These are phyloP conservation scores for Saccharomyces cerevisiae DNA, from an alignment of 805 yeast species.

Conservation along the genomic window DNA sequence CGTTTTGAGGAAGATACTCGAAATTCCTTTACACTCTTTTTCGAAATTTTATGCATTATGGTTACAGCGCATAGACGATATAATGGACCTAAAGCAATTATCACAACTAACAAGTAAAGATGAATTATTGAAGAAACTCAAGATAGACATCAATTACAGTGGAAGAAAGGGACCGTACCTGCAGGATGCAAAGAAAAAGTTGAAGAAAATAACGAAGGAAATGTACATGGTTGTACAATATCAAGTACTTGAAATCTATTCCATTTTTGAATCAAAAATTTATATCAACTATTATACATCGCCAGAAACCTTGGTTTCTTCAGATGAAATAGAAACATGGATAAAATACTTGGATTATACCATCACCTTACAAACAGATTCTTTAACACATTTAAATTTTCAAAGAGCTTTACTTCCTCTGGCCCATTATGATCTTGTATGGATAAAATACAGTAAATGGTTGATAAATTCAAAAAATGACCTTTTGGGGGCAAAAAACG, in stretches of 20 bases:
- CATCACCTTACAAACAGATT: slow-evolving; percentile 13
- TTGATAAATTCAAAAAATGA: slow-evolving; percentile 16
- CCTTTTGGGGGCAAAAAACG: slow-evolving; percentile 17
- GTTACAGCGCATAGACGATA: slow-evolving; percentile 23
- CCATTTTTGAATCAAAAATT: slow-evolving; percentile 26
- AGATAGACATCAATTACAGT: slow-evolving; percentile 13
- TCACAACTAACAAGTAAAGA: slow-evolving; percentile 16
- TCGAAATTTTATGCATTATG: slow-evolving; percentile 27
- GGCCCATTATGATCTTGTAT: slow-evolving; percentile 25
- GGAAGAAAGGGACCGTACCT: slow-evolving; percentile 31
- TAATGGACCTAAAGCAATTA: slow-evolving; percentile 23
- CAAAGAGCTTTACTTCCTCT: slow-evolving; percentile 28
- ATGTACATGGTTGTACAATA: slow-evolving; percentile 26
- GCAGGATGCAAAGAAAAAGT: slow-evolving; percentile 23
- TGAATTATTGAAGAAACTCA: slow-evolving; percentile 20
- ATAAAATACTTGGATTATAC: slow-evolving; percentile 23
- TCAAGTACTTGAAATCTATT: slow-evolving; percentile 24
- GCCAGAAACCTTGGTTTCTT: slow-evolving; percentile 18
- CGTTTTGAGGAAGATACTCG: slow-evolving; percentile 25
- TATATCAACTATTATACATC: slow-evolving; percentile 23
- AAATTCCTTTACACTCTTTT: slow-evolving; percentile 27
- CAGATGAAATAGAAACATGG: slow-evolving; percentile 23
- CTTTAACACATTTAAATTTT: slow-evolving; percentile 21
- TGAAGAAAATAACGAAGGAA: slow-evolving; percentile 26
- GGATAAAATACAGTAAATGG: slow-evolving; percentile 30